Evolutionary conservation across 2,329 filamentous ascomycete genomes (phyloP).

Genomic region (Aspergillus niger): DNA sequence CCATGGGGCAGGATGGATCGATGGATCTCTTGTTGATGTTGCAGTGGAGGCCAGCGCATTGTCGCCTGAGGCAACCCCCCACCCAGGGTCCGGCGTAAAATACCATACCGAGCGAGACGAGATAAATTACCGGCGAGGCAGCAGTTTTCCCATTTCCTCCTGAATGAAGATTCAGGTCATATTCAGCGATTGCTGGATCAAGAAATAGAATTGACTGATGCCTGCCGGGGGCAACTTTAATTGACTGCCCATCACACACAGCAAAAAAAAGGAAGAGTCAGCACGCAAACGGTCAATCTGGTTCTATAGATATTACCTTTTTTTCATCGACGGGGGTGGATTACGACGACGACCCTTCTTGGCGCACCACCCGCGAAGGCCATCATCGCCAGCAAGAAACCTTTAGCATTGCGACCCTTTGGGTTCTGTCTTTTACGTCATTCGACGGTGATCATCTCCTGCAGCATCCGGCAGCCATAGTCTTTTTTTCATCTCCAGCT

Average conservation of each 20-base stretch:
- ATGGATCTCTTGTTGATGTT: neutral
- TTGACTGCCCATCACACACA: too few species aligned
- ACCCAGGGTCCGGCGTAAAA: neutral
- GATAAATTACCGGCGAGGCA: neutral
- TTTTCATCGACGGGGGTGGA: too few species aligned
- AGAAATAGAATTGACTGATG: neutral
- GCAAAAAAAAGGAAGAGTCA: too few species aligned
- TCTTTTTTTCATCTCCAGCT: neutral
- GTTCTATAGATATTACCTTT: too few species aligned
- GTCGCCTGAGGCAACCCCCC: conserved; percentile 3
- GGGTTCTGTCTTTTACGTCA: conserved; percentile 15
- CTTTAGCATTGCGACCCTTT: conserved; percentile 8
- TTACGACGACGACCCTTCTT: too few species aligned
- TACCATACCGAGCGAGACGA: neutral
- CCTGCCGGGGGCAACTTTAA: neutral
- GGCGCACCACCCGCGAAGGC: too few species aligned
- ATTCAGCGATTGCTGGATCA: neutral
- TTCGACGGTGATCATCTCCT: conserved; percentile 13
- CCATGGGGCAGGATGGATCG: neutral
- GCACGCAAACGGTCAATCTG: too few species aligned
- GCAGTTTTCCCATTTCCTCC: neutral
- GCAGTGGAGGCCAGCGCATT: neutral
- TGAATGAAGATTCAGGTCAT: neutral
- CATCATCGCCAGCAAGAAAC: too few species aligned
- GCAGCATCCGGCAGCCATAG: neutral